Base-by-base conservation (phyloP, 2,329 filamentous ascomycete species). In the Mycocentrospora acerina region DNA sequence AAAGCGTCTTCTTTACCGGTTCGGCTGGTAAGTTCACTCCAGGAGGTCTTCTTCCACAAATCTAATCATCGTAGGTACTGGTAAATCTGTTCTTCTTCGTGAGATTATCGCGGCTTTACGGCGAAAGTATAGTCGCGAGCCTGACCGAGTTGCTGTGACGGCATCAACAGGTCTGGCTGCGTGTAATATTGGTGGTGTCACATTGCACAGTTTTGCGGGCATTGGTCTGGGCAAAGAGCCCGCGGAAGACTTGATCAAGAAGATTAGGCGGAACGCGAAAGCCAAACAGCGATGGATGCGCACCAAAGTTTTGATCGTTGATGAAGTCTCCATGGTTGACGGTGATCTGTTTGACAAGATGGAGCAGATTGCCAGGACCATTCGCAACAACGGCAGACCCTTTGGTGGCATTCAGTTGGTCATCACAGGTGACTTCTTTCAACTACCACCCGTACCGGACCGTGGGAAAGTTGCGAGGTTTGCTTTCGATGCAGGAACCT, bases 311-410 rank as follows among this genome's bases (percentile, higher is more conserved):
- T 78, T 98, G 16, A 78, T 98, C 52, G 81, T 98, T 55, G 93
- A 98, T 67, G 93, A 98, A 64, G 84, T 98, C 3, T 97, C 93
- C 10, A 98, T 98, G 94, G 90, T 98, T 4, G 93, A 98, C 57
- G 93, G 89, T 1, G 90, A 96, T 24, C 76, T 98, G 0, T 98
- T 97, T 53, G 93, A 98, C 72, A 98, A 98, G 67, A 78, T 98
- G 13, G 90, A 94, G 46, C 81, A 86, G 44, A 86, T 98, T 51
- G 91, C 90, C 11, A 81, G 91, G 39, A 81, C 77, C 3, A 82
- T 98, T 46, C 82, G 90, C 37, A 95, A 94, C 62, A 96, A 95
- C 55, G 90, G 88, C 8, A 80, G 88, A 8, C 87, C 93, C 0
- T 98, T 95, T 74, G 94, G 93, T 37, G 93, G 93, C 4, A 97